phyloP scores from a whole-genome alignment of 2,329 filamentous ascomycete genomes.

The Curvularia sp. region DNA sequence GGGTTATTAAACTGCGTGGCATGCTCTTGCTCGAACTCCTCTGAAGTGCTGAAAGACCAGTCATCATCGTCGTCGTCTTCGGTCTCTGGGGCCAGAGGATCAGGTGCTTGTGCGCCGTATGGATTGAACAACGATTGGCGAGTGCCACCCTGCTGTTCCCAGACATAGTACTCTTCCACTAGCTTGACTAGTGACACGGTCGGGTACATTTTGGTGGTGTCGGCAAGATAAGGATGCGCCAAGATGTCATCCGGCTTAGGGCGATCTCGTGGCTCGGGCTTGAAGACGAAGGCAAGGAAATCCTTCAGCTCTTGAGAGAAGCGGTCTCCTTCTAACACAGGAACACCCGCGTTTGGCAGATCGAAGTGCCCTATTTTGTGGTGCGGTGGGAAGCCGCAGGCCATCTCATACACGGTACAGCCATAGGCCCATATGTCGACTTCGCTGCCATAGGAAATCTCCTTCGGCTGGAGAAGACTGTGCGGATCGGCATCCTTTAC shows the following conservation, averaged over 20 bases:
- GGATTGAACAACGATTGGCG: constrained; percentile 69
- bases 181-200: constrained; percentile 68
- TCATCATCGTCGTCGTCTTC: constrained; percentile 59
- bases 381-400: constrained; percentile 77
- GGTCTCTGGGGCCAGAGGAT: constrained; percentile 53
- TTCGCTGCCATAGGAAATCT: constrained; percentile 56
- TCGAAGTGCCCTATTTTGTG: constrained; percentile 51
- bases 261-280: constrained; percentile 70
- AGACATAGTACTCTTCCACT: constrained; percentile 74
- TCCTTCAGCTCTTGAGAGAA: constrained; percentile 74
- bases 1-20: constrained; percentile 55
- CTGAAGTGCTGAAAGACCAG: constrained; percentile 71
- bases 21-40: constrained; percentile 61
- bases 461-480: constrained; percentile 59
- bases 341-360: constrained; percentile 59
- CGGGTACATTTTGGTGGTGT: constrained; percentile 69
- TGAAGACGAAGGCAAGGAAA: constrained; percentile 75
- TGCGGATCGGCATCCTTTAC: constrained; percentile 67
- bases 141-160: constrained; percentile 76
- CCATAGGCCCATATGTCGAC: constrained; percentile 86
- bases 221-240: constrained; percentile 71
- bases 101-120: constrained; percentile 64
- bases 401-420: constrained; percentile 80
- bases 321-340: constrained; percentile 72
- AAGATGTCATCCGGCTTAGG: constrained; percentile 74